These are phyloP conservation scores for Talaromyces sp. DNA, from an alignment of 2,329 filamentous ascomycete genomes.

Conservation along the genomic window DNA sequence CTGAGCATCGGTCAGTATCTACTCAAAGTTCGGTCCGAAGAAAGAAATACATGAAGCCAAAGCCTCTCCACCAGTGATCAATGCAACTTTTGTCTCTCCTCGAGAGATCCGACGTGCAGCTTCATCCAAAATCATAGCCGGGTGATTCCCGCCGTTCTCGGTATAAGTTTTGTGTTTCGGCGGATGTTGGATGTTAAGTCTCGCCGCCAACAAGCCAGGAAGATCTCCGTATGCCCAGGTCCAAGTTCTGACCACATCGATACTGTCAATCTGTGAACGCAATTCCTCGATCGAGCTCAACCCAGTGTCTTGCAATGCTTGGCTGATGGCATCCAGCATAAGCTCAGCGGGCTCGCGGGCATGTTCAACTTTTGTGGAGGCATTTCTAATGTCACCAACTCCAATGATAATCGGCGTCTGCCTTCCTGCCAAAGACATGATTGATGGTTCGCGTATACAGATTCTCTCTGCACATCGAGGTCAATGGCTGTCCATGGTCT, in stretches of 20 bases:
- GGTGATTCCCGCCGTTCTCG: constrained; percentile 59
- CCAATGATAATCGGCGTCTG: constrained; percentile 53
- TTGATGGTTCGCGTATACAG: neutral
- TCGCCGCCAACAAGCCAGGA: constrained; percentile 47
- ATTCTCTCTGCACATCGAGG: neutral
- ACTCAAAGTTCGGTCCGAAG: neutral
- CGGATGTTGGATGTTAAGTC: constrained; percentile 41
- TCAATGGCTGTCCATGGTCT: neutral
- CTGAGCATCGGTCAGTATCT: constrained; percentile 26
- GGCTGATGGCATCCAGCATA: constrained; percentile 51
- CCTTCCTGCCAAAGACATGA: neutral
- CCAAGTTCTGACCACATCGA: constrained; percentile 58
- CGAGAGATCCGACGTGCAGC: constrained; percentile 52
- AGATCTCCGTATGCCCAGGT: constrained; percentile 59
- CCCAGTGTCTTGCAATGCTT: constrained; percentile 47
- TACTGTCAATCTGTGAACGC: constrained; percentile 48
- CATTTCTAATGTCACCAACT: constrained; percentile 57
- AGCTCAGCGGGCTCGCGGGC: constrained; percentile 55
- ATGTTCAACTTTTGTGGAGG: constrained; percentile 44
- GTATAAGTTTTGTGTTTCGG: constrained; percentile 44
- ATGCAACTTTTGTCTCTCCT: constrained; percentile 50
- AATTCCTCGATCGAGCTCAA: constrained; percentile 30
- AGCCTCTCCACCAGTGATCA: constrained; percentile 60
- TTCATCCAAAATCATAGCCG: constrained; percentile 57
- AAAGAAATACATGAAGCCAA: constrained; percentile 45